Evolutionary conservation across 208 protist genomes (phyloP).

Genomic region (Vickermania ingenoplastis): DNA sequence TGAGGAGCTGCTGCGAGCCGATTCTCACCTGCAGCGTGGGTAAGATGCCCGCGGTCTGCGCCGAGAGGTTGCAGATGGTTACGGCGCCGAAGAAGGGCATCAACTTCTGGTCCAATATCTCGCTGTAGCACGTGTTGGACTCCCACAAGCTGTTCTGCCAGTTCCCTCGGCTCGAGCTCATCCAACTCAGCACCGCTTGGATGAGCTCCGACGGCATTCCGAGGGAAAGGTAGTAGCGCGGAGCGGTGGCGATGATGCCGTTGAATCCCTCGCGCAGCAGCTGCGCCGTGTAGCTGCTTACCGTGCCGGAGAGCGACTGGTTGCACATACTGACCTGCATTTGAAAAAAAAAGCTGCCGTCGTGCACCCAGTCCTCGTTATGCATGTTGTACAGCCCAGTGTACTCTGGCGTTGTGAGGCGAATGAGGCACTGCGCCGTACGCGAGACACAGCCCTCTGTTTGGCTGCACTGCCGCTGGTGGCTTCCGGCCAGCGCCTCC

Average conservation of each 20-base stretch:
- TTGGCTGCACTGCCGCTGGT: not conserved
- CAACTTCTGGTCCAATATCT: not conserved
- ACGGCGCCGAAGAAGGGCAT: not conserved
- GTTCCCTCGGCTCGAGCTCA: not conserved
- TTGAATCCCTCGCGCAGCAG: constrained; percentile 15
- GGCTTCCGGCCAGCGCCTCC: not conserved
- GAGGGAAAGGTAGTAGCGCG: constrained; percentile 16
- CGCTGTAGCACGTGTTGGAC: not conserved
- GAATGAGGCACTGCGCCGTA: not conserved
- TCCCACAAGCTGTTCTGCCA: not conserved
- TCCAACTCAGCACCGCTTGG: constrained; percentile 25
- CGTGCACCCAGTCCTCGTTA: constrained; percentile 3
- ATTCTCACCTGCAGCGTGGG: not conserved
- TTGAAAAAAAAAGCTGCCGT: constrained; percentile 26
- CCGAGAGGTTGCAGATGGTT: not conserved
- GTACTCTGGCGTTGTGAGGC: not conserved
- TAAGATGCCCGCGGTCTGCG: not conserved
- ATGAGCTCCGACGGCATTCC: constrained; percentile 50
- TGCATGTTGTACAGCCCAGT: not conserved
- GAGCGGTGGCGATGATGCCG: constrained; percentile 16
- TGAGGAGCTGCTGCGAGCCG: constrained; percentile 4
- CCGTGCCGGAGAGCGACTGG: constrained; percentile 24
- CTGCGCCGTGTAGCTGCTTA: constrained; percentile 11
- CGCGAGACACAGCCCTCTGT: not conserved
- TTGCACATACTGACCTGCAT: constrained; percentile 28